Evolutionary conservation across 176 grass and related monocot genomes (phyloP).

Genomic region (Neostapfia colusana): DNA sequence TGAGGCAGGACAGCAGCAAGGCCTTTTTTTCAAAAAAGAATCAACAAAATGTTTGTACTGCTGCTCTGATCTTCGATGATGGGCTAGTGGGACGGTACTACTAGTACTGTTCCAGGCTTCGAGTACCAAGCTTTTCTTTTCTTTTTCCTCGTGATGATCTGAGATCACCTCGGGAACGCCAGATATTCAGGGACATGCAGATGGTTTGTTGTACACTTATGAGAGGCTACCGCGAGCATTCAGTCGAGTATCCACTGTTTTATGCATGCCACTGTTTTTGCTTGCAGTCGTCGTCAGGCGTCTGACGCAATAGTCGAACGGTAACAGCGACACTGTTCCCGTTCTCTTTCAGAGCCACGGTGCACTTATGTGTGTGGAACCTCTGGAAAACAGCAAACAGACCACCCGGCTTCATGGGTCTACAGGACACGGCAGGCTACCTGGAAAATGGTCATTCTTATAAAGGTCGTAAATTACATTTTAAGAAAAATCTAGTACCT

Average conservation of each 20-base stretch:
- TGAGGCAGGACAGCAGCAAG: not conserved
- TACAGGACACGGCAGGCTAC: too few relatives aligned
- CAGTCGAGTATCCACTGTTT: too few relatives aligned
- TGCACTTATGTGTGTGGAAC: constrained; percentile 27
- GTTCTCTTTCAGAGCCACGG: too few relatives aligned
- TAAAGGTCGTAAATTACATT: too few relatives aligned
- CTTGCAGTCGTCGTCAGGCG: not conserved
- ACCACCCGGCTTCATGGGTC: not conserved
- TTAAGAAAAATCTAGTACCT: too few relatives aligned
- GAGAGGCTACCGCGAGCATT: too few relatives aligned
- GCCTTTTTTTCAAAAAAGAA: not conserved
- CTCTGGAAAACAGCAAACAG: constrained; percentile 23
- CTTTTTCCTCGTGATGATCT: not conserved
- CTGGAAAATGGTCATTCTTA: too few relatives aligned
- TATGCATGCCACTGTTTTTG: not conserved
- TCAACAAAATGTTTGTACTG: not conserved
- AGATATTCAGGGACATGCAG: constrained; percentile 26
- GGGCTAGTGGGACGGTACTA: not conserved
- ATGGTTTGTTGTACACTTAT: not conserved
- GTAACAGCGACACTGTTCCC: not conserved
- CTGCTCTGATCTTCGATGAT: not conserved
- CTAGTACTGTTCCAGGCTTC: not conserved
- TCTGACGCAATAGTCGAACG: not conserved
- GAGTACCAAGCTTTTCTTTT: not conserved
- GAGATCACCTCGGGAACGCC: not conserved